These are phyloP conservation scores for Coemansia sp. DNA, from an alignment of 192 early-diverging fungal genomes.

Conservation along the genomic window DNA sequence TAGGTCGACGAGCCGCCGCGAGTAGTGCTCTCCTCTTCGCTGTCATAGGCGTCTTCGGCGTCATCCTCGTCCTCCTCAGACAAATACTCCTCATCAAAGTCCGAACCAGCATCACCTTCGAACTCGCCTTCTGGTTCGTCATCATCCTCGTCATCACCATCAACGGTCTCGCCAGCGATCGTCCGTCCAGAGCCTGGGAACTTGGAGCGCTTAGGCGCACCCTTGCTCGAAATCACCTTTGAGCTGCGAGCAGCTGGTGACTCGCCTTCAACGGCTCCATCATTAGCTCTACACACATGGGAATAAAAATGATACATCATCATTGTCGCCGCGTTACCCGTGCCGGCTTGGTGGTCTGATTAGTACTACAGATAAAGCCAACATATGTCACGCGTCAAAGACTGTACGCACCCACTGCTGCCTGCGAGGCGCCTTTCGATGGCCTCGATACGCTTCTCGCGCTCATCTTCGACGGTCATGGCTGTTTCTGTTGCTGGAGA, in stretches of 20 bases:
- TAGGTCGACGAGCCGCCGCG: slow-evolving; percentile 45
- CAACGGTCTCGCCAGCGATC: slow-evolving; percentile 13
- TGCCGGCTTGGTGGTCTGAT: not conserved
- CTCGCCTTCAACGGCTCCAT: not conserved
- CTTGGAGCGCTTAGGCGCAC: slow-evolving; percentile 19
- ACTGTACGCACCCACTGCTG: slow-evolving; percentile 9
- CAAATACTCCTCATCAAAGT: slow-evolving; percentile 30
- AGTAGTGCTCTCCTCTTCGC: slow-evolving; percentile 17
- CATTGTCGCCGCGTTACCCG: not conserved
- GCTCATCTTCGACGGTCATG: slow-evolving; percentile 32
- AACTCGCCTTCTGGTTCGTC: slow-evolving; percentile 9
- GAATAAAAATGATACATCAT: not conserved
- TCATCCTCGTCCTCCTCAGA: slow-evolving; percentile 34
- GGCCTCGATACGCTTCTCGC: slow-evolving; percentile 23
- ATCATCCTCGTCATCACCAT: slow-evolving; percentile 21
- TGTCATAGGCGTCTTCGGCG: slow-evolving; percentile 20
- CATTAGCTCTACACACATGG: not conserved
- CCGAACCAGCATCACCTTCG: slow-evolving; percentile 14
- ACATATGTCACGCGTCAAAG: not conserved
- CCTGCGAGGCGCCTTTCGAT: slow-evolving; percentile 29
- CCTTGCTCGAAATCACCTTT: slow-evolving; percentile 17
- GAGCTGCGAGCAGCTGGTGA: not conserved
- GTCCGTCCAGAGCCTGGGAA: slow-evolving; percentile 44
- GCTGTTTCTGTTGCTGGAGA: not conserved
- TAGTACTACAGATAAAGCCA: not conserved